Evolutionary conservation across 2,329 filamentous ascomycete genomes (phyloP).

Genomic region (Penicillium aurantiogriseum): DNA sequence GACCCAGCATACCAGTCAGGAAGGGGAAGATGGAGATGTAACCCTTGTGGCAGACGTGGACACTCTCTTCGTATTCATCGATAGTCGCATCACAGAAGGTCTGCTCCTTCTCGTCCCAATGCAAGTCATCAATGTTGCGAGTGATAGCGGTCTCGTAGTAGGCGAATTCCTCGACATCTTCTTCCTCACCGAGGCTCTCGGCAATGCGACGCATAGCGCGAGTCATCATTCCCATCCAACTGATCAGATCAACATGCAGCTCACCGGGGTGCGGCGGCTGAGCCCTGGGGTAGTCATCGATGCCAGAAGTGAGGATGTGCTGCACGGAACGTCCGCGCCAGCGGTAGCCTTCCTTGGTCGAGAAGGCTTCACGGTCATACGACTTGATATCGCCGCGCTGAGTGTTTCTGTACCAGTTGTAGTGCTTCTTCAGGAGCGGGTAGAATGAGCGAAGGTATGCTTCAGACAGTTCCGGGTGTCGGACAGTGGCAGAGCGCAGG

Average conservation of each 20-base stretch:
- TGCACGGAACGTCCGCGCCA: constrained; percentile 87
- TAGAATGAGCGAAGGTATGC: constrained; percentile 76
- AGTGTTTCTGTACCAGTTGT: constrained; percentile 91
- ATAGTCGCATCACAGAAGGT: constrained; percentile 94
- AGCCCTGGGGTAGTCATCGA: constrained; percentile 93
- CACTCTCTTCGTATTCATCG: constrained; percentile 88
- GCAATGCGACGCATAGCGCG: constrained; percentile 80
- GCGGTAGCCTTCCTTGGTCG: constrained; percentile 86
- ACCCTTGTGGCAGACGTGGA: constrained; percentile 91
- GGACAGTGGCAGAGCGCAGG: constrained; percentile 63
- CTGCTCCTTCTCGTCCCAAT: constrained; percentile 79
- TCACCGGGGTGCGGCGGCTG: constrained; percentile 94
- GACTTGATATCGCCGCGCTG: constrained; percentile 86
- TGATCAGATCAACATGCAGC: constrained; percentile 89
- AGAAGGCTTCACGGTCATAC: constrained; percentile 87
- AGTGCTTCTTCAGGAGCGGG: constrained; percentile 83
- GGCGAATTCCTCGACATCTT: constrained; percentile 72
- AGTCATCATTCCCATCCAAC: constrained; percentile 97
- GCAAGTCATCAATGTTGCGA: constrained; percentile 84
- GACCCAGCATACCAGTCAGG: constrained; percentile 73
- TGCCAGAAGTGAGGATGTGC: constrained; percentile 86
- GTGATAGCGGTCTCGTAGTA: constrained; percentile 73
- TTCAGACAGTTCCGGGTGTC: constrained; percentile 65
- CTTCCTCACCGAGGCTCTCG: constrained; percentile 67
- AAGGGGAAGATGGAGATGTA: constrained; percentile 95